Percentiles rank a stretch among this genome's conserved stretches.
Conservation (phyloP, 192 early-diverging fungal genomes). For the Endogone sp. region DNA sequence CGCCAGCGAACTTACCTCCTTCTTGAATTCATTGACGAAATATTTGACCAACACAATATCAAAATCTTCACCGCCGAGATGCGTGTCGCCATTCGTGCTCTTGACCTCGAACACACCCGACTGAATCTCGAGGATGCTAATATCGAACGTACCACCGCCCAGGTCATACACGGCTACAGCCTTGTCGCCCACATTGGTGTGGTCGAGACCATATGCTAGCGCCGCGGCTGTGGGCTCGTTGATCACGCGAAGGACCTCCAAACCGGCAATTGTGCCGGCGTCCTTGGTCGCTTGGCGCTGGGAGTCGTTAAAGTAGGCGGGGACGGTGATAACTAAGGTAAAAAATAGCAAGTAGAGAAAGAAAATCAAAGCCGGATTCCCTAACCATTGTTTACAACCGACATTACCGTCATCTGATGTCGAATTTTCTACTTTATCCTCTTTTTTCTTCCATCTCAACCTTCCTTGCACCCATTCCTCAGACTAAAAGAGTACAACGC, state of each 20-base stretch:
- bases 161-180: conserved; percentile 86
- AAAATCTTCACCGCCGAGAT: conserved; percentile 59
- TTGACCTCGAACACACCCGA: conserved; percentile 91
- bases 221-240: conserved; percentile 88
- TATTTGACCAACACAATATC: conserved; percentile 58
- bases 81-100: conserved; percentile 85
- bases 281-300: conserved; percentile 88
- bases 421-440: too few species aligned
- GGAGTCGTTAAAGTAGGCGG: conserved; percentile 90
- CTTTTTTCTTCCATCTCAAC: too few species aligned
- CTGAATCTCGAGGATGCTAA: conserved; percentile 87
- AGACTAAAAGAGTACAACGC: not conserved
- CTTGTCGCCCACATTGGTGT: conserved; percentile 53
- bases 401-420: too few species aligned
- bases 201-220: conserved; percentile 78
- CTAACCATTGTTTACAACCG: too few species aligned
- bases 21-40: conserved; percentile 82
- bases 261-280: conserved; percentile 76
- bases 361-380: too few species aligned
- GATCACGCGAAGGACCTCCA: conserved; percentile 80
- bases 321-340: conserved; percentile 79
- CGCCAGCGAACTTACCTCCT: conserved; percentile 38
- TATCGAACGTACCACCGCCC: conserved; percentile 91
- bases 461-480: too few species aligned
- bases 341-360: not conserved